A percentile compares a stretch with the other conserved stretches of the same genome.
Conservation (phyloP, 148 eudicot genomes). For the Persicaria tinctoria region DNA sequence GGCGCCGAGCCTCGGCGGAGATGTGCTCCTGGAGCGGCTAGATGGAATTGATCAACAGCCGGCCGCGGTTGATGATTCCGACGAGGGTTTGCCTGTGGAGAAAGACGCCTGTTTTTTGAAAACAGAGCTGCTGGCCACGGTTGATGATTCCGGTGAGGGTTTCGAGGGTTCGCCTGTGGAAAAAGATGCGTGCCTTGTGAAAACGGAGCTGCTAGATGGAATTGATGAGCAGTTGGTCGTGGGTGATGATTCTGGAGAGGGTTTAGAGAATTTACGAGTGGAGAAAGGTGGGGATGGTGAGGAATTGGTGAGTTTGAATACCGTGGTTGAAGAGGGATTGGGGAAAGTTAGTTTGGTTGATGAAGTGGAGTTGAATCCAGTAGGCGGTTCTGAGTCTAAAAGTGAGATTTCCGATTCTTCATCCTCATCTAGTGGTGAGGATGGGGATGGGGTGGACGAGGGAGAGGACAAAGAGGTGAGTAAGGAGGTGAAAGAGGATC, state of each 20-base stretch:
- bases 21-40: neutral
- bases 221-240: slow-evolving; percentile 6
- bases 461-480: slow-evolving; percentile 16
- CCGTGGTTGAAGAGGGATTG: slow-evolving; percentile 44
- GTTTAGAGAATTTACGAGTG: neutral
- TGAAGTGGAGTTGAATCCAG: slow-evolving; percentile 9
- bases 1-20: neutral
- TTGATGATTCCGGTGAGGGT: too few species aligned
- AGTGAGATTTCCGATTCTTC: slow-evolving; percentile 26
- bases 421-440: slow-evolving; percentile 46
- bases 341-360: slow-evolving; percentile 52
- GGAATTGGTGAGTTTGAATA: slow-evolving; percentile 26
- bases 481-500: slow-evolving; percentile 26
- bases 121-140: neutral
- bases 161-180: neutral
- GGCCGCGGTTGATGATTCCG: slow-evolving; percentile 12
- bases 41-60: neutral
- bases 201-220: neutral
- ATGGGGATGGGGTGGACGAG: slow-evolving; percentile 21
- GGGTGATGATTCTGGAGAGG: slow-evolving; percentile 5
- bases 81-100: slow-evolving; percentile 1
- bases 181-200: neutral
- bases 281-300: slow-evolving; percentile 6
- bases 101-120: too few species aligned
- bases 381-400: slow-evolving; percentile 31